Evolutionary conservation across 2,329 filamentous ascomycete genomes (phyloP).

Genomic region (Biscogniauxia marginata): DNA sequence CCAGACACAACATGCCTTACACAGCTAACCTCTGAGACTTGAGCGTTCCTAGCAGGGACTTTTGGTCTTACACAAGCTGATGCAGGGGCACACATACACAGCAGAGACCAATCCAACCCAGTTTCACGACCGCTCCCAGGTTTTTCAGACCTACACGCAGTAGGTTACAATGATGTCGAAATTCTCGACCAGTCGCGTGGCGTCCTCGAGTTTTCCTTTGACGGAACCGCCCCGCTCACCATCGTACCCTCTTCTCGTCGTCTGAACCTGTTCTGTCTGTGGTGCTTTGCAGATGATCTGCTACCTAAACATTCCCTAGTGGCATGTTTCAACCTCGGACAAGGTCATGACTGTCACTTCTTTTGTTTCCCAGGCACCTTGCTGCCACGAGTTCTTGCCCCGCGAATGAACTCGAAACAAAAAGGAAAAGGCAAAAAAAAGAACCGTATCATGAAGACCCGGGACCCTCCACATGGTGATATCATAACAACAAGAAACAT

Average conservation of each 20-base stretch:
- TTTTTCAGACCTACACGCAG: not conserved
- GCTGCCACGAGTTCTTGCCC: not conserved
- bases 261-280: constrained; percentile 5
- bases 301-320: constrained; percentile 3
- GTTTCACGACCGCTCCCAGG: constrained; percentile 19
- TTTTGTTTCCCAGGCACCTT: constrained; percentile 6
- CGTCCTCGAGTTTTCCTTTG: not conserved
- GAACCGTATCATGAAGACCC: not conserved
- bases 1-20: no score
- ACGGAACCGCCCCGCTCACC: not conserved
- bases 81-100: not conserved
- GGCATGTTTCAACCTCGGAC: constrained; percentile 14
- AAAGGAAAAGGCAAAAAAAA: not conserved
- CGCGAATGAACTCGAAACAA: not conserved
- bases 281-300: constrained; percentile 1
- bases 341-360: constrained; percentile 6
- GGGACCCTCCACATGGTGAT: not conserved
- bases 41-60: not conserved
- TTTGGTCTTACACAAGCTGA: not conserved
- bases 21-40: not conserved
- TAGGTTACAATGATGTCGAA: not conserved
- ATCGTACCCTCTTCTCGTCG: not conserved
- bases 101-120: constrained; percentile 5
- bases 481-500: not conserved
- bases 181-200: not conserved